These are phyloP conservation scores for Leptomonas seymouri DNA, from an alignment of 208 protist species.

Conservation along the genomic window DNA sequence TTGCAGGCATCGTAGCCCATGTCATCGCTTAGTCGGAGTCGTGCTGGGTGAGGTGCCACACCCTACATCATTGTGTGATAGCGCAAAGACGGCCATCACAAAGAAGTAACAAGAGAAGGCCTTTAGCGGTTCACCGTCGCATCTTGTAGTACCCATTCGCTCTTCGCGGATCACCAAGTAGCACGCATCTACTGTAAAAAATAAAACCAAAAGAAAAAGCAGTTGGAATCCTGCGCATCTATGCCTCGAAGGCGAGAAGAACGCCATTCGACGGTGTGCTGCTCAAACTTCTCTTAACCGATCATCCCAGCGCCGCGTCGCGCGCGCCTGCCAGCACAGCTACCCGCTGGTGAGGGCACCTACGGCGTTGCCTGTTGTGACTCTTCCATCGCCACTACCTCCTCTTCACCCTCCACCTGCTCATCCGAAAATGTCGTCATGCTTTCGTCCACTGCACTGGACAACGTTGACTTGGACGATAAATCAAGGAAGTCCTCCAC, in stretches of 20 bases:
- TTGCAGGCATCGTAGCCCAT: no score
- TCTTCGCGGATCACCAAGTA: not conserved
- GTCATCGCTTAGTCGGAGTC: no score
- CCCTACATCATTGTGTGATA: no score
- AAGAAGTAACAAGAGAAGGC: no score
- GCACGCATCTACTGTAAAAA: conserved; percentile 7
- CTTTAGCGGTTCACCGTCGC: no score
- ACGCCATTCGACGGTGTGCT: not conserved
- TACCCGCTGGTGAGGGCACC: not conserved
- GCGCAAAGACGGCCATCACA: no score
- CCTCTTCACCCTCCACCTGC: conserved; percentile 22
- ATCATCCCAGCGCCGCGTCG: no score
- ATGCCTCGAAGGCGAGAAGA: not conserved
- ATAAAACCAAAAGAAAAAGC: not conserved
- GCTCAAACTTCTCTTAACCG: no score
- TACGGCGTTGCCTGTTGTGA: not conserved
- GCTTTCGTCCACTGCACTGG: conserved; percentile 20
- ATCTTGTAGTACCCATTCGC: no score
- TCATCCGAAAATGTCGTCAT: not conserved
- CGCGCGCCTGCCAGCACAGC: no score
- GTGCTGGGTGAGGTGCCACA: no score
- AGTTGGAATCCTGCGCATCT: not conserved
- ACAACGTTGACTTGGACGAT: conserved; percentile 22
- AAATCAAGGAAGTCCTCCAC: conserved; percentile 32
- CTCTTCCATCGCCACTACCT: conserved; percentile 3